These are phyloP conservation scores for Corynespora cassiicola DNA, from an alignment of 2,329 filamentous ascomycete species.

Conservation along the genomic window DNA sequence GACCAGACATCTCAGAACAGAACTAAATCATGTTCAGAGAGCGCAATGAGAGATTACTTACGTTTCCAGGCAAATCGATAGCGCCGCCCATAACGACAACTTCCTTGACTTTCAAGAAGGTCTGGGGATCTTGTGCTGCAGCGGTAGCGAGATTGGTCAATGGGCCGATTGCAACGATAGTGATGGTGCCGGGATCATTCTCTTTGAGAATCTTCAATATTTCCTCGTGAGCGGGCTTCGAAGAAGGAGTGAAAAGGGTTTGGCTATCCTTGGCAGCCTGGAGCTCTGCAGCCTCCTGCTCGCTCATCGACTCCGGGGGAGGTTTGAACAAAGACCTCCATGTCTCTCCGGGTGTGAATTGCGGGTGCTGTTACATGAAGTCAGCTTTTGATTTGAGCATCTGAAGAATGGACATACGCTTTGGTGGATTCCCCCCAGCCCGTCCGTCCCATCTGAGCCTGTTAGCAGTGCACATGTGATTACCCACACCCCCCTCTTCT, in stretches of 20 bases:
- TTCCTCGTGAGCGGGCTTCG: constrained; percentile 76
- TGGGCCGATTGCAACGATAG: constrained; percentile 88
- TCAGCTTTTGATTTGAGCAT: not conserved
- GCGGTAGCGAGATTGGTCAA: constrained; percentile 93
- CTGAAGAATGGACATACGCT: constrained; percentile 40
- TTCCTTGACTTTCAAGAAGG: constrained; percentile 88
- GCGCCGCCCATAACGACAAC: constrained; percentile 95
- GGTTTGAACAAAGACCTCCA: constrained; percentile 55
- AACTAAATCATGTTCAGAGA: constrained; percentile 2
- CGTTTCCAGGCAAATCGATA: constrained; percentile 79
- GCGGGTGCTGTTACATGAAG: constrained; percentile 49
- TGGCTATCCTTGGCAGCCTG: constrained; percentile 46
- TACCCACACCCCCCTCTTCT: not conserved
- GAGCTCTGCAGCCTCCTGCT: constrained; percentile 41
- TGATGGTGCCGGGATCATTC: constrained; percentile 82
- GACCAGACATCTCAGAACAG: constrained; percentile 10
- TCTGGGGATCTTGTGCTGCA: constrained; percentile 84
- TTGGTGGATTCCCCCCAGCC: constrained; percentile 56
- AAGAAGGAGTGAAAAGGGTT: constrained; percentile 75
- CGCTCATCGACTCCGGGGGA: constrained; percentile 34
- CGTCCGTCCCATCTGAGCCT: constrained; percentile 53
- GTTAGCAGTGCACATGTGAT: constrained; percentile 17
- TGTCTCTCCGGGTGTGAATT: constrained; percentile 54
- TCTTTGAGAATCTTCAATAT: constrained; percentile 86
- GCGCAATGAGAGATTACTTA: constrained; percentile 40